phyloP scores from a whole-genome alignment of 2,329 filamentous ascomycete genomes.

The Lachnum nothofagi region DNA sequence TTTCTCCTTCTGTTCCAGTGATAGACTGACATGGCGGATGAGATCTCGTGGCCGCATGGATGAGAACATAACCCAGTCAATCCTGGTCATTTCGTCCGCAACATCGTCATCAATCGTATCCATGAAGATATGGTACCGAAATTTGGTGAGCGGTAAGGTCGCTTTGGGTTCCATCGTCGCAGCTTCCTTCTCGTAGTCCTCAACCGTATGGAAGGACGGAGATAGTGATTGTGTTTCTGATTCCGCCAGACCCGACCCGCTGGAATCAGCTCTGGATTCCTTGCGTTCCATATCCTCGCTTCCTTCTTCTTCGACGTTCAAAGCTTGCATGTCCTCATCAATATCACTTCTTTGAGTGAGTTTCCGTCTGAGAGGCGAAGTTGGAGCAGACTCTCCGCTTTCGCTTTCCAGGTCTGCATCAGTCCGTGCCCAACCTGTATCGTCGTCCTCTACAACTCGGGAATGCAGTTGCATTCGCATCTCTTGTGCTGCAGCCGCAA shows the following conservation, averaged over 20 bases:
- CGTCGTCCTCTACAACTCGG: slow-evolving; percentile 75
- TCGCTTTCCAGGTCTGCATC: slow-evolving; percentile 53
- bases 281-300: slow-evolving; percentile 24
- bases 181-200: slow-evolving; percentile 77
- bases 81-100: slow-evolving; percentile 84
- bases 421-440: slow-evolving; percentile 83
- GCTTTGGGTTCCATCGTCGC: slow-evolving; percentile 64
- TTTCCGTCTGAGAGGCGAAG: slow-evolving; percentile 19
- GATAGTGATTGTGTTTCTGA: slow-evolving; percentile 24
- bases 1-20: slow-evolving; percentile 64
- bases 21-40: slow-evolving; percentile 81
- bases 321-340: slow-evolving; percentile 18
- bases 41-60: slow-evolving; percentile 90
- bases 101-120: slow-evolving; percentile 78
- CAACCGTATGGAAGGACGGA: slow-evolving; percentile 56
- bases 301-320: slow-evolving; percentile 20
- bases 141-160: slow-evolving; percentile 69
- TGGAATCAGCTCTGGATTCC: slow-evolving; percentile 23
- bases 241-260: slow-evolving; percentile 18
- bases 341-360: slow-evolving; percentile 16
- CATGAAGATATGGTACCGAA: slow-evolving; percentile 88
- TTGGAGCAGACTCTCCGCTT: slow-evolving; percentile 18
- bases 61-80: slow-evolving; percentile 98
- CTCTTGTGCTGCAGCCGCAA: slow-evolving; percentile 77
- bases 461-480: slow-evolving; percentile 73